A percentile compares a stretch with the other conserved stretches of the same genome.
Conservation (phyloP, 2,329 filamentous ascomycete species). For the Sporothrix protearum region DNA sequence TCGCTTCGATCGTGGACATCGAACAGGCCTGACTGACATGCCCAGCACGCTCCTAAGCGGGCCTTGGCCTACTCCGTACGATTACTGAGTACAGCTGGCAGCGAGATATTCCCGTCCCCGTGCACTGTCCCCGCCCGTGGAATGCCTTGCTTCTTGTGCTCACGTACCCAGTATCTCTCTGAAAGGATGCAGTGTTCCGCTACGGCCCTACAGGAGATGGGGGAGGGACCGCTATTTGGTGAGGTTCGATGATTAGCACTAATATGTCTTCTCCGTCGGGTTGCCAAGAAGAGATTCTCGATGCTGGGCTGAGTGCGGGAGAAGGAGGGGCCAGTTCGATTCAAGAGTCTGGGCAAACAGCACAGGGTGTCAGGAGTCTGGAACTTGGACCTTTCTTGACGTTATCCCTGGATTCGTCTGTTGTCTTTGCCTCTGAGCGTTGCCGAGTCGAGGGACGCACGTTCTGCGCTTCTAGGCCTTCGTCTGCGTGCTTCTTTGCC, state of each 20-base stretch:
- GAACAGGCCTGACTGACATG: not conserved
- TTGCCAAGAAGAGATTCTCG: not conserved
- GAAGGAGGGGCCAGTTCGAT: not conserved
- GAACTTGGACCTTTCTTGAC: not conserved
- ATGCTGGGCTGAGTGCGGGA: not conserved
- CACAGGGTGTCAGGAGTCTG: not conserved
- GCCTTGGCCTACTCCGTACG: too few relatives aligned
- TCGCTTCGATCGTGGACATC: not conserved
- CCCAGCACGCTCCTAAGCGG: not conserved
- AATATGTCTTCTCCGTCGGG: not conserved
- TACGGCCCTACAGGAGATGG: not conserved
- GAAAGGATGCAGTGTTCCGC: slow-evolving; percentile 3
- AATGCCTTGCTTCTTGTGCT: not conserved
- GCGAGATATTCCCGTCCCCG: not conserved
- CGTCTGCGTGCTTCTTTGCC: not conserved
- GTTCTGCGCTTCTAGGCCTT: not conserved
- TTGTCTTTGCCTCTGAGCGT: not conserved
- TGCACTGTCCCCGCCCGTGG: not conserved
- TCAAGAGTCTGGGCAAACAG: not conserved
- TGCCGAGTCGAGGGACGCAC: not conserved
- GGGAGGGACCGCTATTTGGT: not conserved
- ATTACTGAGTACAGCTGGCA: not conserved
- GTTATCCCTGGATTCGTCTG: not conserved
- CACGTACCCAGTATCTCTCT: not conserved
- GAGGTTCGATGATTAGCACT: slow-evolving; percentile 1